These are phyloP conservation scores for Centrapalus pauciflorus DNA, from an alignment of 129 eudicot genomes.

Conservation along the genomic window DNA sequence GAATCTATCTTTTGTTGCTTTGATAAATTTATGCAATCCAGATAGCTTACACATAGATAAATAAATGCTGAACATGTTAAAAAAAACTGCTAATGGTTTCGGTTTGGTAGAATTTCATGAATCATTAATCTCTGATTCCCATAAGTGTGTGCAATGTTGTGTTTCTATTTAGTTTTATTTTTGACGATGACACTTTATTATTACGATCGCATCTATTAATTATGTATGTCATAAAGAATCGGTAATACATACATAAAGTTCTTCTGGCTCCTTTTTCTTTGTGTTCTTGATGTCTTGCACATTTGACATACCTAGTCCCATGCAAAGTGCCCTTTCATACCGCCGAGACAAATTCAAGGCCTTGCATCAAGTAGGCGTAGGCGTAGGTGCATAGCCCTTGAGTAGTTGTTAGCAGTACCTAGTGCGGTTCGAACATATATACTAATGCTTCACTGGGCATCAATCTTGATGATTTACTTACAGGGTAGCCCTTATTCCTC, in stretches of 20 bases:
- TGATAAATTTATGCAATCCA: neutral
- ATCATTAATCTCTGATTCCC: neutral
- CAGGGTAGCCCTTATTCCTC: neutral
- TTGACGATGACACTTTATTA: too few relatives aligned
- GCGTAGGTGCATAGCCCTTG: too few relatives aligned
- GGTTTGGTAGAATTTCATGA: neutral
- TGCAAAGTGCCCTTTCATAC: neutral
- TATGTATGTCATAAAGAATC: neutral
- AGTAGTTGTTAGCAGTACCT: neutral
- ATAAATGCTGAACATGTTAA: neutral
- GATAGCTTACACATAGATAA: neutral
- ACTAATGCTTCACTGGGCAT: neutral
- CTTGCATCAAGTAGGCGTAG: neutral
- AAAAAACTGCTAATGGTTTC: neutral
- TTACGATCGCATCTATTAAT: neutral
- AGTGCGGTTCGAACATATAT: neutral
- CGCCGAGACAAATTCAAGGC: neutral
- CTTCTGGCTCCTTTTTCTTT: too few relatives aligned
- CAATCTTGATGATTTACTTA: neutral
- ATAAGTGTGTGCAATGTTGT: neutral
- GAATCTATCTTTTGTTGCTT: neutral
- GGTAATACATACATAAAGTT: neutral
- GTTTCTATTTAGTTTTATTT: too few relatives aligned
- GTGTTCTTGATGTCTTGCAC: too few relatives aligned
- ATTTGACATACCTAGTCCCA: too few relatives aligned